Evolutionary conservation across 2,329 filamentous ascomycete genomes (phyloP).

Genomic region (Arthrobotrys entomopaga): DNA sequence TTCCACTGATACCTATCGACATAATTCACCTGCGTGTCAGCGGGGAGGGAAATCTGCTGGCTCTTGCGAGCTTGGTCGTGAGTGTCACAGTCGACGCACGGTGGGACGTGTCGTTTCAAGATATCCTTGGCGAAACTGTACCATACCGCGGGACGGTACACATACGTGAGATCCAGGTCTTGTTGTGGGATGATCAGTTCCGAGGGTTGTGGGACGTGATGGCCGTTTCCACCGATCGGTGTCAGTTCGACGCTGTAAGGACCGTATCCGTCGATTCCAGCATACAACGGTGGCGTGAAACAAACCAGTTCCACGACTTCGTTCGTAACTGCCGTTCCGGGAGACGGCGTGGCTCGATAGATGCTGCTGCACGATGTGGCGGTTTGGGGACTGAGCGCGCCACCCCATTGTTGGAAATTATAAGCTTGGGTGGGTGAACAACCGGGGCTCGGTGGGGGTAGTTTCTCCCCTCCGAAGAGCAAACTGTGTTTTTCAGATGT

Average conservation of each 20-base stretch:
- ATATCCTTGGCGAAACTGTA: slow-evolving; percentile 8
- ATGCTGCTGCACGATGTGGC: slow-evolving; percentile 2
- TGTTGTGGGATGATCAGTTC: not conserved
- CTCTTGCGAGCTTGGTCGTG: not conserved
- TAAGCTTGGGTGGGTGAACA: not conserved
- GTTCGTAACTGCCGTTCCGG: not conserved
- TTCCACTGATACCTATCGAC: slow-evolving; percentile 9
- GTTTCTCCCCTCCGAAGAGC: no score
- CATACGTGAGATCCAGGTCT: slow-evolving; percentile 2
- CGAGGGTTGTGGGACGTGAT: not conserved
- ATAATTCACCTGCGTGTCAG: not conserved
- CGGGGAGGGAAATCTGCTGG: not conserved
- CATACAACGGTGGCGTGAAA: slow-evolving; percentile 1
- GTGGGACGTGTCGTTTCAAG: not conserved
- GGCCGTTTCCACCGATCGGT: not conserved
- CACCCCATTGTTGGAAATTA: not conserved
- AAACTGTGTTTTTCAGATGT: no score
- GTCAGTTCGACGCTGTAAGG: not conserved
- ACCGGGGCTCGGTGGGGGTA: no score
- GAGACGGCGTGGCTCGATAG: slow-evolving; percentile 1
- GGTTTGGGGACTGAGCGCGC: not conserved
- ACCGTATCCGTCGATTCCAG: slow-evolving; percentile 3
- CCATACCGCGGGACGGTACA: slow-evolving; percentile 7
- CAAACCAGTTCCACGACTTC: not conserved
- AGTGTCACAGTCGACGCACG: not conserved